Conservation (phyloP, 306 rosid species). For the Medicago lupulina region DNA sequence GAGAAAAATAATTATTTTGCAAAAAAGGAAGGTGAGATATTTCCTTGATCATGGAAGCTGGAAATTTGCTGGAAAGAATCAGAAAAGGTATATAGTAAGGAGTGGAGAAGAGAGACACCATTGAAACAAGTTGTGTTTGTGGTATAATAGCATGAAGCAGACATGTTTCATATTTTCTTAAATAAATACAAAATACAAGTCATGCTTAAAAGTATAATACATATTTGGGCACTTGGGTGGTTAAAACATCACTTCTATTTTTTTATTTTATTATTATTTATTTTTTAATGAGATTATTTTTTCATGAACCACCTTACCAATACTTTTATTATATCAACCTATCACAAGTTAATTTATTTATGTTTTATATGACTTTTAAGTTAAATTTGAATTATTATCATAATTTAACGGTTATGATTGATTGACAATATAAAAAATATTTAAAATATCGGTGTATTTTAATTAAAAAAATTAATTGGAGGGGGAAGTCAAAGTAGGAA, state of each 20-base stretch:
- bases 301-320: no score
- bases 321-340: no score
- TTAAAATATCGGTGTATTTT: background rate
- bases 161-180: slow-evolving; percentile 43
- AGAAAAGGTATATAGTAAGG: slow-evolving; percentile 36
- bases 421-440: no score
- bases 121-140: slow-evolving; percentile 41
- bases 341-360: no score
- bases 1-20: background rate
- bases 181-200: slow-evolving; percentile 30
- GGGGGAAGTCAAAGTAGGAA: slow-evolving; percentile 8
- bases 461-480: background rate
- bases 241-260: slow-evolving; percentile 13
- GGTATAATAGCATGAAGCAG: slow-evolving; percentile 43
- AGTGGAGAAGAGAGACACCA: slow-evolving; percentile 45
- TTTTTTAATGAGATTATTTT: no score
- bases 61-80: slow-evolving; percentile 23
- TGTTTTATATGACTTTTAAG: no score
- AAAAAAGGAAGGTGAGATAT: background rate
- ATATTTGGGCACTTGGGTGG: slow-evolving; percentile 8
- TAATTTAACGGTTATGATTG: no score
- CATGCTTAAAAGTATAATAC: background rate
- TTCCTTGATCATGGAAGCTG: slow-evolving; percentile 34
- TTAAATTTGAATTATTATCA: no score
- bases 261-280: background rate